Conservation (phyloP, 2,329 filamentous ascomycete genomes). For the Calonectria pteridis region DNA sequence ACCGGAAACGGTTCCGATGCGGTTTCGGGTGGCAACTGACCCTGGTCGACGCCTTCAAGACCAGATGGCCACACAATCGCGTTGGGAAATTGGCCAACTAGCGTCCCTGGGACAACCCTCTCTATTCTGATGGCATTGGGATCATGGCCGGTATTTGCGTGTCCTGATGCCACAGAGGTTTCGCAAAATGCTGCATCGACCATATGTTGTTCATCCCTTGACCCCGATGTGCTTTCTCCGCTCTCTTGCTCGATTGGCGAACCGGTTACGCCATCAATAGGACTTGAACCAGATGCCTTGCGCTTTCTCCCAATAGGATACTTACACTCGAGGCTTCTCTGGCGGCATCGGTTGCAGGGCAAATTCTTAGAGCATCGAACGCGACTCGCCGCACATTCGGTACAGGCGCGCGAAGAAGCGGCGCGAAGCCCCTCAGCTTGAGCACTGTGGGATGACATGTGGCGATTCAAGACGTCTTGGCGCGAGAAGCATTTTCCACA, state of each 20-base stretch:
- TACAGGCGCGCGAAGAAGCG: conserved; percentile 25
- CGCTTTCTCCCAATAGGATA: conserved; percentile 1
- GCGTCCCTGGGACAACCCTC: neutral
- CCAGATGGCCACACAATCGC: neutral
- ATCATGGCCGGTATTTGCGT: neutral
- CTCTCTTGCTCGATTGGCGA: neutral
- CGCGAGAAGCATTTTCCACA: conserved; percentile 35
- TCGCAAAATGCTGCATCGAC: neutral
- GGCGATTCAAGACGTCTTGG: conserved; percentile 31
- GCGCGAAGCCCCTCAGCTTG: neutral
- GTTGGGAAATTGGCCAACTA: neutral
- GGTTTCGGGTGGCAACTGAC: neutral
- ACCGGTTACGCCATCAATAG: neutral
- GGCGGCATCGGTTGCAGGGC: conserved; percentile 28
- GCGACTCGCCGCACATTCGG: conserved; percentile 29
- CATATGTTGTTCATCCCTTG: neutral
- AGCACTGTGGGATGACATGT: conserved; percentile 21
- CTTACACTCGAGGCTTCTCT: conserved; percentile 18
- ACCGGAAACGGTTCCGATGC: neutral
- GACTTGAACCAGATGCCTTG: neutral
- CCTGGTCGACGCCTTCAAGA: neutral
- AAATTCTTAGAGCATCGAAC: conserved; percentile 33
- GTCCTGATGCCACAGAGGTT: neutral
- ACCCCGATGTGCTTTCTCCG: neutral
- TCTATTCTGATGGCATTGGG: neutral